A percentile compares a stretch with the other conserved stretches of the same genome.
Evolutionary conservation across 768 basidiomycete genomes (phyloP).

Genomic region (Pisolithus orientalis): DNA sequence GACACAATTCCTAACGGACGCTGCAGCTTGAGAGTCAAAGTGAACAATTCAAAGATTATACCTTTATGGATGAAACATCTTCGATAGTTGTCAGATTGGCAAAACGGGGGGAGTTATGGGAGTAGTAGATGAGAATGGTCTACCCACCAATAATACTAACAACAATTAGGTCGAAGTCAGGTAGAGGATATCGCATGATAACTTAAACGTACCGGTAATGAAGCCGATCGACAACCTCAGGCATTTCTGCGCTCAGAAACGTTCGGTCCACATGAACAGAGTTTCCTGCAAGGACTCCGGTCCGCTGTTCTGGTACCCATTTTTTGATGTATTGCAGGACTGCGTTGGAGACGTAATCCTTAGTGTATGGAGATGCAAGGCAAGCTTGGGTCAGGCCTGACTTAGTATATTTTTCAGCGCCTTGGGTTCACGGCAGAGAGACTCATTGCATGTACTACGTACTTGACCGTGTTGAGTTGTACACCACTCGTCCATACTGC

Average conservation of each 20-base stretch:
- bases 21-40: background rate
- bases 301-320: constrained; percentile 66
- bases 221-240: constrained; percentile 68
- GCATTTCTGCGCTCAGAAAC: constrained; percentile 77
- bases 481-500: constrained; percentile 88
- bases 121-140: background rate
- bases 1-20: constrained; percentile 53
- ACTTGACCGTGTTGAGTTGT: constrained; percentile 73
- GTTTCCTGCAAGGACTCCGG: constrained; percentile 77
- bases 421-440: background rate
- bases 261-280: constrained; percentile 77
- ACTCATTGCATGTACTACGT: constrained; percentile 21
- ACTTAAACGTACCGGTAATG: constrained; percentile 59
- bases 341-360: constrained; percentile 48
- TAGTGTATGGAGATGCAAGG: constrained; percentile 59
- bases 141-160: constrained; percentile 65
- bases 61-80: constrained; percentile 87
- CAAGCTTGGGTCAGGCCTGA: constrained; percentile 82
- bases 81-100: background rate
- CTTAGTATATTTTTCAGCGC: constrained; percentile 29
- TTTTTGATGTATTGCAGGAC: constrained; percentile 76
- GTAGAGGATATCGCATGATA: background rate
- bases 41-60: constrained; percentile 11
- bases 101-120: background rate
- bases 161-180: background rate